phyloP scores from a whole-genome alignment of 2,329 filamentous ascomycete species.

The Aspergillus clavatus region DNA sequence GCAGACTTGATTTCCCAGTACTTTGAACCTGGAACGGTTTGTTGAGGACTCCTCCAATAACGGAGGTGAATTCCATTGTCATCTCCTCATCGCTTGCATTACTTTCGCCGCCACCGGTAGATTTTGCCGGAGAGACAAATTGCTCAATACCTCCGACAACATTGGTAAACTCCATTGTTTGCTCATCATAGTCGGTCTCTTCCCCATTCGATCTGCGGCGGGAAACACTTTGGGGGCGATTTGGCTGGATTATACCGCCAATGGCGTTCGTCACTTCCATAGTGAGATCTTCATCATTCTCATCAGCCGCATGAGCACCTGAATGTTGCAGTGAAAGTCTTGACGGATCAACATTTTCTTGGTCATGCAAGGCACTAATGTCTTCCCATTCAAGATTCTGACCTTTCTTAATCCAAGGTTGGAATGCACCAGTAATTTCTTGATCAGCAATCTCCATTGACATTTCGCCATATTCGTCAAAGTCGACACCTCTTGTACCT shows the following conservation, averaged over 20 bases:
- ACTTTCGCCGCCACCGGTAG: constrained; percentile 24
- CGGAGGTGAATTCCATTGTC: constrained; percentile 47
- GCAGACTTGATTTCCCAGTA: constrained; percentile 15
- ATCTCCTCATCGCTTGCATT: constrained; percentile 40
- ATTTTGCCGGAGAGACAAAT: constrained; percentile 23
- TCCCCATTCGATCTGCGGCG: constrained; percentile 41
- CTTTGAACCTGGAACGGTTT: constrained; percentile 15
- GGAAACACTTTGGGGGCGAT: constrained; percentile 31
- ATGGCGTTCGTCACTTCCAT: constrained; percentile 90
- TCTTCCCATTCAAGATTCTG: constrained; percentile 42
- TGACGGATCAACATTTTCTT: constrained; percentile 42
- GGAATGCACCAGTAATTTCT: constrained; percentile 47
- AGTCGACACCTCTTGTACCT: constrained; percentile 63
- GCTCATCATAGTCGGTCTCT: constrained; percentile 45
- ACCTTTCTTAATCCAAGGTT: constrained; percentile 45
- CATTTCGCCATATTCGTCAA: constrained; percentile 61
- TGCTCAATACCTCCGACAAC: constrained; percentile 39
- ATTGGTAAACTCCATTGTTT: constrained; percentile 46
- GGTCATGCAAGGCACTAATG: constrained; percentile 40
- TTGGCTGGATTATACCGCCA: constrained; percentile 63
- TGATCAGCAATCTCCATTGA: constrained; percentile 74
- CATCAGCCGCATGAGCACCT: constrained; percentile 26
- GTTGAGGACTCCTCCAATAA: constrained; percentile 40
- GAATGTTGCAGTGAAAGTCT: constrained; percentile 11
- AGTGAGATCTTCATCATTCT: constrained; percentile 65